Conservation (phyloP, 257 asterid genomes). For the Craterostigma plantagineum region DNA sequence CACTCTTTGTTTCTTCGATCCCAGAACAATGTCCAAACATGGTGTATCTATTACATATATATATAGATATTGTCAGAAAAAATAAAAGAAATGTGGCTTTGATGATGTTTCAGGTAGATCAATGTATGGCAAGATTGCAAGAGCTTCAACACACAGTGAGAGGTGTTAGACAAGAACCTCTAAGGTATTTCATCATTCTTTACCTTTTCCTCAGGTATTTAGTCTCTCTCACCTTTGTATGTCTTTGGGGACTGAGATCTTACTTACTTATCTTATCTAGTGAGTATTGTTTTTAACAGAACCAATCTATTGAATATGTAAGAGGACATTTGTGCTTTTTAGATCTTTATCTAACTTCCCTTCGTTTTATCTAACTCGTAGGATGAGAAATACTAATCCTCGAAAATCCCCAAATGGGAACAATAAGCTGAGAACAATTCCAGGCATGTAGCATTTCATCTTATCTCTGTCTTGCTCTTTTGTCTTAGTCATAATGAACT, state of each 20-base stretch:
- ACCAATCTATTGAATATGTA: too few relatives aligned
- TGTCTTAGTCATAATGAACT: too few relatives aligned
- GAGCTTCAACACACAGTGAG: slow-evolving; percentile 68
- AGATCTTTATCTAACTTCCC: neutral
- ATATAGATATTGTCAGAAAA: too few relatives aligned
- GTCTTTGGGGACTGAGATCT: too few relatives aligned
- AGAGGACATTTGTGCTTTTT: too few relatives aligned
- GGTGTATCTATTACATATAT: neutral
- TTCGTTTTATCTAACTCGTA: slow-evolving; percentile 8
- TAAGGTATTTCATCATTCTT: slow-evolving; percentile 38
- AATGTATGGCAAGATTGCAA: slow-evolving; percentile 77
- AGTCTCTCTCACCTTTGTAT: slow-evolving; percentile 12
- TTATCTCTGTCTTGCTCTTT: too few relatives aligned
- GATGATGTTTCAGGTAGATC: slow-evolving; percentile 55
- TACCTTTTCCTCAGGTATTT: too few relatives aligned
- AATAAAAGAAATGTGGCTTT: neutral
- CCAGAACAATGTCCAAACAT: neutral
- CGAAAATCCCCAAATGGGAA: slow-evolving; percentile 64
- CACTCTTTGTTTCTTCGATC: neutral
- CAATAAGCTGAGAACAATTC: slow-evolving; percentile 26
- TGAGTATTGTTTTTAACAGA: too few relatives aligned
- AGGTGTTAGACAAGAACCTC: slow-evolving; percentile 35
- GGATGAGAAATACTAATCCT: slow-evolving; percentile 35
- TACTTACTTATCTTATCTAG: too few relatives aligned
- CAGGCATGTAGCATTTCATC: slow-evolving; percentile 22